Percentiles rank a stretch among this genome's conserved stretches.
Conservation (phyloP, 441 rosid genomes). For the Rhodomyrtus psidioides region DNA sequence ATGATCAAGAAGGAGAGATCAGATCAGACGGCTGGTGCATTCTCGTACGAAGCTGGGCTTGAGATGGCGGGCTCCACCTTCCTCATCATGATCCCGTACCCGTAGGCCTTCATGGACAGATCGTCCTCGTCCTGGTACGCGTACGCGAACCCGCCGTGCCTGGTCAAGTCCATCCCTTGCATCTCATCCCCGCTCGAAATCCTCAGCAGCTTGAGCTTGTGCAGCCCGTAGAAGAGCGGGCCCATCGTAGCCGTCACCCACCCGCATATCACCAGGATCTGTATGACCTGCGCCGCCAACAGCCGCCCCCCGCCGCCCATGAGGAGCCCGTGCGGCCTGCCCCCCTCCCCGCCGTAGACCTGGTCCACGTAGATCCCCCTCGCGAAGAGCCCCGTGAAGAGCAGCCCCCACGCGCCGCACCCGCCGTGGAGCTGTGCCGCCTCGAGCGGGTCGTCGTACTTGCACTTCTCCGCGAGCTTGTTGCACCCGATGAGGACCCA, state of each 20-base stretch:
- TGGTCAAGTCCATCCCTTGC: background rate
- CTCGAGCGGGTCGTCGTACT: conserved; percentile 1
- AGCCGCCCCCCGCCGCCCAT: background rate
- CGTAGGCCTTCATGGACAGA: conserved; percentile 14
- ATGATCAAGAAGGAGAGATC: background rate
- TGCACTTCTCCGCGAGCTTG: background rate
- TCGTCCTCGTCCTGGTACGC: background rate
- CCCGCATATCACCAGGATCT: background rate
- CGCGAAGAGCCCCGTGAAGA: conserved; percentile 2
- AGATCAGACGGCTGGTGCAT: background rate
- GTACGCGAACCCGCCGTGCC: conserved; percentile 4
- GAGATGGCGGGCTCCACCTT: conserved; percentile 27
- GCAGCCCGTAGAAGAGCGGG: background rate
- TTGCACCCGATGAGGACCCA: conserved; percentile 1
- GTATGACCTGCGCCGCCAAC: background rate
- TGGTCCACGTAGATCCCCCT: background rate
- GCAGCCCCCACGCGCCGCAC: background rate
- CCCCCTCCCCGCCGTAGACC: background rate
- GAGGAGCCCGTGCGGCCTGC: background rate
- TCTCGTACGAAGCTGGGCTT: background rate
- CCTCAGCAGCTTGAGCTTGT: background rate
- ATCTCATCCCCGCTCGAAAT: background rate
- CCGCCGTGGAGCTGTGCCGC: conserved; percentile 3
- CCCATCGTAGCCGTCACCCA: background rate
- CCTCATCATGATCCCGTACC: conserved; percentile 18